Base-by-base conservation (phyloP, 768 basidiomycete genomes). In the Mycena maculata region DNA sequence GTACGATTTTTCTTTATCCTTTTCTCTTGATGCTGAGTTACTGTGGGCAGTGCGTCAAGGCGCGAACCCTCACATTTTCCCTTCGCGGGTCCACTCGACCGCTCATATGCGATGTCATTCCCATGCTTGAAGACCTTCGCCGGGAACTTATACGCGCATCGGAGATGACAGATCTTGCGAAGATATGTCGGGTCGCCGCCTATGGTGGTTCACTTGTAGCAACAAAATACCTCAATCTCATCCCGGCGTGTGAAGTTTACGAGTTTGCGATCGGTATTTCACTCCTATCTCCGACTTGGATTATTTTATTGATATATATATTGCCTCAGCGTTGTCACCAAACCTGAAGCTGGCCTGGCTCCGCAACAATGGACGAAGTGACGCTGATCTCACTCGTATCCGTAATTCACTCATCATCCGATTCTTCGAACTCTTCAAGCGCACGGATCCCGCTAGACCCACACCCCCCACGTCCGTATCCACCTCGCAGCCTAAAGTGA, bases 141-240 rank as follows among this genome's bases (percentile, higher is more conserved):
- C 28, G 20, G 12, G 53, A 45, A 27, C 50, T 66, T n/a, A 38
- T 45, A 3, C n/a, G 25, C n/a, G 58, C 58, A 5, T 28, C 58
- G 10, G 38, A 59, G 3, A 44, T 42, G 9, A 33, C 20, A 4
- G 59, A 54, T 1, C n/a, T 66, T 28, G 42, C 58, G 9, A 27
- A 59, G 13, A 55, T 66, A 3, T 66, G 58, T 44, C 65, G 65
- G 5, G 52, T 66, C 22, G 65, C 65, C 28, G 65, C 53, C 10
- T 48, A 66, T 18, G 65, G 50, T 28, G 65, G 65, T 27, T 23
- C 33, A 2, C n/a, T 62, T n/a, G 60, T 62, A 2, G 18, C 44
- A 3, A 25, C 44, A 41, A 62, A 62, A 16, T 53, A 62, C 27
- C 11, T 62, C 3, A n/a, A 62, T 41, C 38, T 62, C 22, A 16